phyloP scores from a whole-genome alignment of 352 stramenopile genomes.

The Peronospora destructor region DNA sequence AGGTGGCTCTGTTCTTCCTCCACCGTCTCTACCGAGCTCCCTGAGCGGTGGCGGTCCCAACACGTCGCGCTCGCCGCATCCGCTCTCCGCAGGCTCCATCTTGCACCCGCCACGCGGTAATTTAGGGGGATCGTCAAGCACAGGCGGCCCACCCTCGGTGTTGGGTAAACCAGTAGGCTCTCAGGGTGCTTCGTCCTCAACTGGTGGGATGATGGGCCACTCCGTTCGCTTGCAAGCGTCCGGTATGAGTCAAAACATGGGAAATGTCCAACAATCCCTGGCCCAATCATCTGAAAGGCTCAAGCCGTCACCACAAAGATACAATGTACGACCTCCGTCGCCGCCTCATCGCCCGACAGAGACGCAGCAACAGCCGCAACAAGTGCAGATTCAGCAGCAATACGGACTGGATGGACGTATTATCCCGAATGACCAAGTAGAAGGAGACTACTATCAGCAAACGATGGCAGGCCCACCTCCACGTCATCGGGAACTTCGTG shows the following conservation, averaged over 20 bases:
- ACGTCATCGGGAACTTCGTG: slow-evolving; percentile 74
- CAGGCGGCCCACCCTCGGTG: slow-evolving; percentile 37
- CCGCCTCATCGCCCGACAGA: slow-evolving; percentile 35
- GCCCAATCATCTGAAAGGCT: slow-evolving; percentile 23
- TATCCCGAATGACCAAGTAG: slow-evolving; percentile 31
- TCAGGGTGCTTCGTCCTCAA: slow-evolving; percentile 21
- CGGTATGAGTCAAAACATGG: slow-evolving; percentile 41
- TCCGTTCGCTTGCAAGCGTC: slow-evolving; percentile 51
- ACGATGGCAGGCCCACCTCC: slow-evolving; percentile 23
- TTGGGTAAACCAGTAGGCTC: slow-evolving; percentile 42
- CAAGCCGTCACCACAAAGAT: slow-evolving; percentile 29
- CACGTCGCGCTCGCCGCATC: slow-evolving; percentile 54
- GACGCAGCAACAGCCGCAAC: slow-evolving; percentile 39
- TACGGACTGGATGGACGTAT: slow-evolving; percentile 57
- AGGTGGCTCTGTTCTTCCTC: slow-evolving; percentile 50
- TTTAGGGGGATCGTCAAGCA: slow-evolving; percentile 24
- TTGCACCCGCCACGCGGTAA: slow-evolving; percentile 54
- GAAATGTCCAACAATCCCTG: slow-evolving; percentile 29
- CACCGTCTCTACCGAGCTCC: slow-evolving; percentile 50
- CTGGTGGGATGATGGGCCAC: slow-evolving; percentile 41
- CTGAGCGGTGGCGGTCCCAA: slow-evolving; percentile 36
- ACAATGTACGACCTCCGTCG: slow-evolving; percentile 38
- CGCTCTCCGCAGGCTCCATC: slow-evolving; percentile 55
- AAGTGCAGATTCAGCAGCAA: slow-evolving; percentile 42
- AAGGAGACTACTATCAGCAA: slow-evolving; percentile 39